A percentile compares a stretch with the other conserved stretches of the same genome.
Evolutionary conservation across 2,329 filamentous ascomycete genomes (phyloP).

Genomic region (Xylariales sp.): DNA sequence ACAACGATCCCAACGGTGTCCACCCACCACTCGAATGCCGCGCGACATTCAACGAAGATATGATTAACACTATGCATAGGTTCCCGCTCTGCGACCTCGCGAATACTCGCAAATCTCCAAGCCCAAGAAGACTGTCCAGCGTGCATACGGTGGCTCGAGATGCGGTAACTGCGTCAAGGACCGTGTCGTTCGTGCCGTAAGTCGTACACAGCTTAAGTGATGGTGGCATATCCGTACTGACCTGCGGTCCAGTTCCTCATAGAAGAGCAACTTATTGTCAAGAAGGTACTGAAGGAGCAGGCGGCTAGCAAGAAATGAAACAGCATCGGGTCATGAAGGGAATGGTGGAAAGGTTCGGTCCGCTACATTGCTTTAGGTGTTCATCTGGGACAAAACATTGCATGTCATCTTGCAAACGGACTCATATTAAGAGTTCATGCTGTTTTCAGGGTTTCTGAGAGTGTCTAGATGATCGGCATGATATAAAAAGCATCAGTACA

Average conservation of each 20-base stretch:
- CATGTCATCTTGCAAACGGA: slow-evolving; percentile 23
- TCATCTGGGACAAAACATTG: slow-evolving; percentile 26
- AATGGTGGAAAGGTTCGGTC: slow-evolving; percentile 25
- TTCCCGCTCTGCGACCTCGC: slow-evolving; percentile 95
- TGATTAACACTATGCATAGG: too few species aligned
- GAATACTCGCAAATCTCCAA: slow-evolving; percentile 96
- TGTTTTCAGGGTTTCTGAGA: slow-evolving; percentile 28
- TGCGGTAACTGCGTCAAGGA: slow-evolving; percentile 99
- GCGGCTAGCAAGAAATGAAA: slow-evolving; percentile 72
- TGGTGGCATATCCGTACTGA: too few species aligned
- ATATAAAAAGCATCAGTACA: slow-evolving; percentile 26
- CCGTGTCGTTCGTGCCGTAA: slow-evolving; percentile 90
- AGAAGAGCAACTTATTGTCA: slow-evolving; percentile 99
- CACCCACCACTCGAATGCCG: too few species aligned
- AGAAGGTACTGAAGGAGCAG: slow-evolving; percentile 99
- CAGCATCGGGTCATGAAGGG: slow-evolving; percentile 14
- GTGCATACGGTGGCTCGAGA: slow-evolving; percentile 96
- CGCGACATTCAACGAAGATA: too few species aligned
- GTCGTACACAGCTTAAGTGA: too few species aligned
- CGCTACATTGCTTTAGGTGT: slow-evolving; percentile 30
- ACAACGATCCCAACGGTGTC: too few species aligned
- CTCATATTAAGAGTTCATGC: slow-evolving; percentile 11
- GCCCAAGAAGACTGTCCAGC: slow-evolving; percentile 99
- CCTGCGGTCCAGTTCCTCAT: too few species aligned
- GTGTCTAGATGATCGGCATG: slow-evolving; percentile 30